A percentile compares a stretch with the other conserved stretches of the same genome.
These are phyloP conservation scores for Chaetomium fimeti DNA, from an alignment of 495 filamentous ascomycete species.

Conservation along the genomic window DNA sequence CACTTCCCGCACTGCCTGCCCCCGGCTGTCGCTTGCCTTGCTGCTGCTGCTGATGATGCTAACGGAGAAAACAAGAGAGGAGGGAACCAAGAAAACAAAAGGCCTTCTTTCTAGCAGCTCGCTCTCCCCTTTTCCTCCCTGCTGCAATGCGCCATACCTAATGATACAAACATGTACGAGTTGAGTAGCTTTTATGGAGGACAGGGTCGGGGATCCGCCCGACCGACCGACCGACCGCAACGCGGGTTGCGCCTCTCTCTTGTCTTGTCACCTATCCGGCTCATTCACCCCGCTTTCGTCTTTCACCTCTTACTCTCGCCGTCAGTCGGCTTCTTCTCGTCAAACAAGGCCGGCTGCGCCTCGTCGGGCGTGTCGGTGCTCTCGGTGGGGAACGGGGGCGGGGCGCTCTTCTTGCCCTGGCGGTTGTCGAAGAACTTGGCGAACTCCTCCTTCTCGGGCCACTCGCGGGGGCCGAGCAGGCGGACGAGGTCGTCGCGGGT, in stretches of 20 bases:
- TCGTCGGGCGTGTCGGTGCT: constrained; percentile 38
- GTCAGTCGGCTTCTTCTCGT: constrained; percentile 17
- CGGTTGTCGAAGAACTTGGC: constrained; percentile 79
- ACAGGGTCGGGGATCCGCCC: not conserved
- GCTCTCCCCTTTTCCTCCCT: constrained; percentile 6
- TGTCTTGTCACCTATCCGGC: not conserved
- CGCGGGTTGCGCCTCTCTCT: not conserved
- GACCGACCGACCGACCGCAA: not conserved
- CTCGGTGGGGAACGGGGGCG: constrained; percentile 57
- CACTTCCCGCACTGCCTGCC: not conserved
- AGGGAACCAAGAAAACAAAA: constrained; percentile 6
- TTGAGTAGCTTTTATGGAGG: constrained; percentile 7
- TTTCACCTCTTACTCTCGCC: constrained; percentile 12
- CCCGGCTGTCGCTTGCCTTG: not conserved
- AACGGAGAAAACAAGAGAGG: not conserved
- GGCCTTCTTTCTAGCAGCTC: not conserved
- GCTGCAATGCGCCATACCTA: constrained; percentile 12
- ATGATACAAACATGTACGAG: constrained; percentile 21
- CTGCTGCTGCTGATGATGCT: not conserved
- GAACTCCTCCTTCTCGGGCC: constrained; percentile 82
- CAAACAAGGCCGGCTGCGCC: constrained; percentile 28
- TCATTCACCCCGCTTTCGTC: not conserved
- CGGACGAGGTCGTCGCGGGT: constrained; percentile 86
- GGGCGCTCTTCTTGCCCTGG: constrained; percentile 40
- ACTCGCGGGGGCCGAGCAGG: constrained; percentile 77